phyloP scores from a whole-genome alignment of 2,329 filamentous ascomycete species.

The Aureobasidium sp. region DNA sequence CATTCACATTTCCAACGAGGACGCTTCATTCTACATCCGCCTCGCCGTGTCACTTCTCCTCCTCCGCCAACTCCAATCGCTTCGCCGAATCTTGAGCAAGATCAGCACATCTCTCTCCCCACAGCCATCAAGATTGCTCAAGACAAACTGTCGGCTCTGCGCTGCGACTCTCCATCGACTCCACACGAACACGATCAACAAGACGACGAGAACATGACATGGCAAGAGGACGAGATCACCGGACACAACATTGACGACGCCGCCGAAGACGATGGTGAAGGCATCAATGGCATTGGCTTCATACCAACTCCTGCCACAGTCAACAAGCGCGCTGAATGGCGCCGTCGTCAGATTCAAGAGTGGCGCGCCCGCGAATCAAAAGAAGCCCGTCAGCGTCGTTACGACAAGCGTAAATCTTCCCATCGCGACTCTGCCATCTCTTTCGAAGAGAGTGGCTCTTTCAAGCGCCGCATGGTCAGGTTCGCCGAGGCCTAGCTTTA shows the following conservation, averaged over 20 bases:
- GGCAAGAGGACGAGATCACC: slow-evolving; percentile 57
- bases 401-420: slow-evolving; percentile 40
- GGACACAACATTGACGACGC: slow-evolving; percentile 47
- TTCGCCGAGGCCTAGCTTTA: slow-evolving; percentile 17
- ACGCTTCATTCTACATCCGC: slow-evolving; percentile 5
- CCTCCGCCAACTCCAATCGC: slow-evolving; percentile 5
- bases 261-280: slow-evolving; percentile 52
- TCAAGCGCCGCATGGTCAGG: slow-evolving; percentile 18
- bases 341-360: slow-evolving; percentile 52
- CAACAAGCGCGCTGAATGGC: slow-evolving; percentile 48
- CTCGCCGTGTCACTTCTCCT: slow-evolving; percentile 11
- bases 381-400: slow-evolving; percentile 52
- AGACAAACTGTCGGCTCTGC: slow-evolving; percentile 9
- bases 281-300: slow-evolving; percentile 59
- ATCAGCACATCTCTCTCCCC: not conserved
- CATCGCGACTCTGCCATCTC: slow-evolving; percentile 11
- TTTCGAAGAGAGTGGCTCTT: slow-evolving; percentile 10
- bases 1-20: not conserved
- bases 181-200: not conserved
- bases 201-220: slow-evolving; percentile 35
- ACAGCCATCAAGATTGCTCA: slow-evolving; percentile 1
- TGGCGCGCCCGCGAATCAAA: slow-evolving; percentile 53
- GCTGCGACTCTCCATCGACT: not conserved
- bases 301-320: slow-evolving; percentile 54
- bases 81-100: not conserved